These are phyloP conservation scores for Rauvolfia tetraphylla DNA, from an alignment of 257 asterid genomes.

Conservation along the genomic window DNA sequence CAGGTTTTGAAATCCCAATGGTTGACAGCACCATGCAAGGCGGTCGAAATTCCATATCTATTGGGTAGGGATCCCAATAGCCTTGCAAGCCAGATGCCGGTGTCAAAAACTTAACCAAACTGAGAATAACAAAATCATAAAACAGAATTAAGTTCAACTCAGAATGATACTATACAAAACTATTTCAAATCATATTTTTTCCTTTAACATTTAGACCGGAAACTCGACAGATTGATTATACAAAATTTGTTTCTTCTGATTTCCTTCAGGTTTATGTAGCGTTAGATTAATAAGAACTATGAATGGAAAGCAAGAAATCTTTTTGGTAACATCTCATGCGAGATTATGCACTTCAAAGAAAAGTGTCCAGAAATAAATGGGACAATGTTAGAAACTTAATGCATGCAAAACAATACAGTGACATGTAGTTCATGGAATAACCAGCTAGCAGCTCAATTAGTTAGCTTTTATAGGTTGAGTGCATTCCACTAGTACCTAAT, in stretches of 20 bases:
- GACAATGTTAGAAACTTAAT: background rate
- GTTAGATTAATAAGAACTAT: too few relatives aligned
- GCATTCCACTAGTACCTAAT: background rate
- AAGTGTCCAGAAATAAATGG: background rate
- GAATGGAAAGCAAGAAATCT: background rate
- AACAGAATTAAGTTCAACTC: slow-evolving; percentile 5
- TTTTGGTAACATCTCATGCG: background rate
- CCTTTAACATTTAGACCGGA: background rate
- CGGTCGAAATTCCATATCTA: slow-evolving; percentile 90
- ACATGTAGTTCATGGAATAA: background rate
- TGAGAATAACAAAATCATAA: slow-evolving; percentile 30
- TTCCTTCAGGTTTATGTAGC: background rate
- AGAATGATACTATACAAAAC: background rate
- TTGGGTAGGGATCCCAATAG: slow-evolving; percentile 97
- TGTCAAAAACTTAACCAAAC: slow-evolving; percentile 90
- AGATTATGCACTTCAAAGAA: too few relatives aligned
- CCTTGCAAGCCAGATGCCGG: slow-evolving; percentile 85
- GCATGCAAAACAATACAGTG: background rate
- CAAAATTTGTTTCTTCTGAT: background rate
- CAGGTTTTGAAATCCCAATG: slow-evolving; percentile 92
- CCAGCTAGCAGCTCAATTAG: background rate
- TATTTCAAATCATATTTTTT: background rate
- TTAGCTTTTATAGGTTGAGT: background rate
- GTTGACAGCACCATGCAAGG: slow-evolving; percentile 95
- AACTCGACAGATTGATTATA: background rate